Percentiles rank a stretch among this genome's conserved stretches.
These are phyloP conservation scores for Letharia lupina DNA, from an alignment of 495 filamentous ascomycete species.

Conservation along the genomic window DNA sequence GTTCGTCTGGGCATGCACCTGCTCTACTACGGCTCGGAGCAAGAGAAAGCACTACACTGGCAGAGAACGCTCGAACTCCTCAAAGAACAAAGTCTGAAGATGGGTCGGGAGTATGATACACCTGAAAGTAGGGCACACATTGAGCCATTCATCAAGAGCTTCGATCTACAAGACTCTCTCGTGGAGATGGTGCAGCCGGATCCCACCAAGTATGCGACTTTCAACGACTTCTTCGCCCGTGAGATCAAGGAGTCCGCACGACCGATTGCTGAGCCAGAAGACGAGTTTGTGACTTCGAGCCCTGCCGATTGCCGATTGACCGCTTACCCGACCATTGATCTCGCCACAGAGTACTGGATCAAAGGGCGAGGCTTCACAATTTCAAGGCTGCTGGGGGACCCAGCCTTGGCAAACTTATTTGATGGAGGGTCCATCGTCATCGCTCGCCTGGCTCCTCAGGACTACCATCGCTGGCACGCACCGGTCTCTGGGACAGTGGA, in stretches of 20 bases:
- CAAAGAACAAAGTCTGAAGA: slow-evolving; percentile 33
- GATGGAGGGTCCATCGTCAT: slow-evolving; percentile 36
- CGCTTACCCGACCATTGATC: slow-evolving; percentile 31
- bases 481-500: slow-evolving; percentile 35
- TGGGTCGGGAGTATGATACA: slow-evolving; percentile 36
- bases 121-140: slow-evolving; percentile 34
- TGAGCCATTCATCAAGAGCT: slow-evolving; percentile 35
- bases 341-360: slow-evolving; percentile 39
- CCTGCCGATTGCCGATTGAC: slow-evolving; percentile 38
- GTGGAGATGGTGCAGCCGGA: slow-evolving; percentile 32
- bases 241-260: slow-evolving; percentile 32
- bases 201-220: slow-evolving; percentile 29
- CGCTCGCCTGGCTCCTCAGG: slow-evolving; percentile 36
- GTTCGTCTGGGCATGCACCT: slow-evolving; percentile 41
- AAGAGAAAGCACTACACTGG: slow-evolving; percentile 34
- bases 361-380: slow-evolving; percentile 39
- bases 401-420: slow-evolving; percentile 30
- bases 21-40: slow-evolving; percentile 1
- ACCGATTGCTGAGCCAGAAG: slow-evolving; percentile 31
- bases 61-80: slow-evolving; percentile 30
- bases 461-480: slow-evolving; percentile 44
- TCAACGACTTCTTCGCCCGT: slow-evolving; percentile 43
- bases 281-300: slow-evolving; percentile 30
- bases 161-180: slow-evolving; percentile 28
- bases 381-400: slow-evolving; percentile 32